These are phyloP conservation scores for Carallia brachiata DNA, from an alignment of 345 rosid genomes.

Conservation along the genomic window DNA sequence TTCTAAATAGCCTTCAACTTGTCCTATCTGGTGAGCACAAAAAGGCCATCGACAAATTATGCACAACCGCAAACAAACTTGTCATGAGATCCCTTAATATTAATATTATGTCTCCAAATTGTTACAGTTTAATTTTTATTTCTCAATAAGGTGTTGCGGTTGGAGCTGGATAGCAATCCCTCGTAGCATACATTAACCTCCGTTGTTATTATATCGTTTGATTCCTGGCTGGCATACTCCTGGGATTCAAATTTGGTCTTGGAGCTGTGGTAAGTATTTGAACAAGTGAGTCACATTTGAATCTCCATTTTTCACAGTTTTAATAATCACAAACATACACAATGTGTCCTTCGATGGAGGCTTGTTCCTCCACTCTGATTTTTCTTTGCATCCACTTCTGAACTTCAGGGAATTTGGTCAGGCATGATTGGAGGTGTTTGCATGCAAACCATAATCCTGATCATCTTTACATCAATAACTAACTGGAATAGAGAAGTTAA, in stretches of 20 bases:
- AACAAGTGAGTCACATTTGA: not conserved
- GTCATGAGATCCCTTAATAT: not conserved
- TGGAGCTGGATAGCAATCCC: slow-evolving; percentile 96
- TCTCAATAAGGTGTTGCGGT: slow-evolving; percentile 72
- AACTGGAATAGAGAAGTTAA: slow-evolving; percentile 81
- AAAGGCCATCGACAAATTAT: not conserved
- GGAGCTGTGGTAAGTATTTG: slow-evolving; percentile 53
- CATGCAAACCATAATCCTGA: slow-evolving; percentile 66
- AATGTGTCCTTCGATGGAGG: not conserved
- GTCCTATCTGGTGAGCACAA: slow-evolving; percentile 67
- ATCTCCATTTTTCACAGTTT: not conserved
- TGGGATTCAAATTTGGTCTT: slow-evolving; percentile 68
- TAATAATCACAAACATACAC: not conserved
- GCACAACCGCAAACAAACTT: no score
- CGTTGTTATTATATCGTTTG: slow-evolving; percentile 82
- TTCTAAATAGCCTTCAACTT: slow-evolving; percentile 85
- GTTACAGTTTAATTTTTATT: not conserved
- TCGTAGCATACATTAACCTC: slow-evolving; percentile 79
- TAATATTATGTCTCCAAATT: not conserved
- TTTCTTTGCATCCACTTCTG: not conserved
- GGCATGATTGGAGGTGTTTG: slow-evolving; percentile 80
- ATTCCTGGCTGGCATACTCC: slow-evolving; percentile 74
- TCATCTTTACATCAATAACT: slow-evolving; percentile 58
- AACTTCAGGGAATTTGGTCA: slow-evolving; percentile 84
- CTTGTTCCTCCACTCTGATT: not conserved